Evolutionary conservation across 148 eudicot species (phyloP).

Genomic region (Hydrangea macrophylla): DNA sequence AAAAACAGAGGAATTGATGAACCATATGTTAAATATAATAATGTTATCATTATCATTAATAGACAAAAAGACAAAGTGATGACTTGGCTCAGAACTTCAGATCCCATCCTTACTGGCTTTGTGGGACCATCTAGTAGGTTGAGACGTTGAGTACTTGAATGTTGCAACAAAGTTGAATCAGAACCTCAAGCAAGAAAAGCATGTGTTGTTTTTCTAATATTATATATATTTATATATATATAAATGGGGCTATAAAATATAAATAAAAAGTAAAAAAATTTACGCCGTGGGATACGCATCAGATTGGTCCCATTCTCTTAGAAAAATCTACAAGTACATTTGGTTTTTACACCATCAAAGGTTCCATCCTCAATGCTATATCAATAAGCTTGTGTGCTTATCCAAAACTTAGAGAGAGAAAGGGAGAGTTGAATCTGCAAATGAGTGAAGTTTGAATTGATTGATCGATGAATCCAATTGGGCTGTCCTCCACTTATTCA

Average conservation of each 20-base stretch:
- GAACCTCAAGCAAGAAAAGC: not conserved
- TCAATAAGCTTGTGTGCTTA: not conserved
- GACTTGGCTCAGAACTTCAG: too few species aligned
- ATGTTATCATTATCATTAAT: too few species aligned
- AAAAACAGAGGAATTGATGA: too few species aligned
- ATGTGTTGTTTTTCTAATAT: not conserved
- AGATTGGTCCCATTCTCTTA: not conserved
- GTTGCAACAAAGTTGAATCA: not conserved
- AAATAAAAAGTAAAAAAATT: not conserved
- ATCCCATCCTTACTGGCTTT: too few species aligned
- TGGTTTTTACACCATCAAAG: not conserved
- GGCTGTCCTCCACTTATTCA: constrained; percentile 39
- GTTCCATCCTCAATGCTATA: not conserved
- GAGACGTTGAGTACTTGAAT: too few species aligned
- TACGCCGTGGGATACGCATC: not conserved
- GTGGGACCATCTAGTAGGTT: too few species aligned
- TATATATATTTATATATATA: too few species aligned
- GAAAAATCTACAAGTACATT: not conserved
- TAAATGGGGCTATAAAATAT: not conserved
- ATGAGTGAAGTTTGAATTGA: constrained; percentile 8
- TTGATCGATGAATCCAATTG: constrained; percentile 17
- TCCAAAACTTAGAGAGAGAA: not conserved
- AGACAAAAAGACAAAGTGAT: too few species aligned
- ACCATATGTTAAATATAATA: too few species aligned
- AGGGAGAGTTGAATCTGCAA: not conserved